These are phyloP conservation scores for Monosporascus sp. DNA, from an alignment of 2,329 filamentous ascomycete species.

Conservation along the genomic window DNA sequence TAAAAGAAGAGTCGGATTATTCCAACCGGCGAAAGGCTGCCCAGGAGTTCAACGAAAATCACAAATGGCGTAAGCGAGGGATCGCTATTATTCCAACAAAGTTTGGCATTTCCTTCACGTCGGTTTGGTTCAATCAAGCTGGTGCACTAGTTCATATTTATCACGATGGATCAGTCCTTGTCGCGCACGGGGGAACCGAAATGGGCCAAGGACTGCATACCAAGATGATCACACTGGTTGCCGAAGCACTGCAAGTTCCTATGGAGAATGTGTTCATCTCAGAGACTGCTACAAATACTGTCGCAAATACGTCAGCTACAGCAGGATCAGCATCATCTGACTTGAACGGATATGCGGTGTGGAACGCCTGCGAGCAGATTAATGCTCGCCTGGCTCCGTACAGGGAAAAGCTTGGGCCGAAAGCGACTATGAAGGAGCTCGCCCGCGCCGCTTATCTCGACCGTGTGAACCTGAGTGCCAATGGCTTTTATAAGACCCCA, in stretches of 20 bases:
- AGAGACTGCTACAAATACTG: constrained; percentile 92
- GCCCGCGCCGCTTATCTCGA: constrained; percentile 94
- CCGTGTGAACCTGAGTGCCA: constrained; percentile 91
- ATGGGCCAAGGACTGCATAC: constrained; percentile 98
- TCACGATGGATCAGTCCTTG: constrained; percentile 86
- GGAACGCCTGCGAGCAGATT: constrained; percentile 85
- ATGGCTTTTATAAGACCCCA: constrained; percentile 95
- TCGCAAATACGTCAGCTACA: constrained; percentile 88
- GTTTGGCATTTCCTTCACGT: constrained; percentile 96
- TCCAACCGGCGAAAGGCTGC: constrained; percentile 62
- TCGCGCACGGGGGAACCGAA: constrained; percentile 93
- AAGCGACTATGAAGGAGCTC: constrained; percentile 79
- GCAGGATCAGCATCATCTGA: constrained; percentile 93
- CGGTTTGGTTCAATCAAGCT: constrained; percentile 92
- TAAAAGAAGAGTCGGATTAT: constrained; percentile 73
- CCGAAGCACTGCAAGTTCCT: constrained; percentile 79
- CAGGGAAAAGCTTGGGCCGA: constrained; percentile 71
- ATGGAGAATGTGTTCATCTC: constrained; percentile 80
- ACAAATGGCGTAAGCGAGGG: constrained; percentile 95
- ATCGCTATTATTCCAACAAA: constrained; percentile 86
- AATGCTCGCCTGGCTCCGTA: constrained; percentile 85
- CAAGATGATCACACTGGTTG: constrained; percentile 94
- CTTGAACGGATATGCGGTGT: constrained; percentile 91
- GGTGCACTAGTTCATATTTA: constrained; percentile 95
- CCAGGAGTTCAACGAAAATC: constrained; percentile 71